A percentile compares a stretch with the other conserved stretches of the same genome.
Evolutionary conservation across 139 green algal genomes (phyloP).

Genomic region (Haematococcus lacustris): DNA sequence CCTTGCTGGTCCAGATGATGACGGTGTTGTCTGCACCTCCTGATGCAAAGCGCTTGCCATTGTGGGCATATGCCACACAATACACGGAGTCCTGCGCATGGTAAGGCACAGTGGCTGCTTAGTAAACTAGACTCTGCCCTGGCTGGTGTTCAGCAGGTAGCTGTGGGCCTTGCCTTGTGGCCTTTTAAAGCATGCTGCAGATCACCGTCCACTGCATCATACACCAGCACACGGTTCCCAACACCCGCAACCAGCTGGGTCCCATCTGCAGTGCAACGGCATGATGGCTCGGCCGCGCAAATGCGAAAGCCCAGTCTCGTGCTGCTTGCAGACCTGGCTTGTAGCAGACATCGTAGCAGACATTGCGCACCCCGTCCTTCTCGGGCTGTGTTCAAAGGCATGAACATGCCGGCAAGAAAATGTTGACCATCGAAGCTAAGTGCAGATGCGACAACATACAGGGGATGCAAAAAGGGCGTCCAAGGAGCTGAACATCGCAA

Average conservation of each 20-base stretch:
- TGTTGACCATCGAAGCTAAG: neutral
- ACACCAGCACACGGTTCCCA: conserved; percentile 67
- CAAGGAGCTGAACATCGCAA: neutral
- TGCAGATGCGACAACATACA: neutral
- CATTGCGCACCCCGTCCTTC: conserved; percentile 62
- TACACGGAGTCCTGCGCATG: conserved; percentile 65
- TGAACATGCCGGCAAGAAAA: neutral
- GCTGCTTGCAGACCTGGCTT: conserved; percentile 40
- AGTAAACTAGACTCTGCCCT: no score
- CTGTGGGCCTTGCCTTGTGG: conserved; percentile 47
- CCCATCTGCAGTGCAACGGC: conserved; percentile 69
- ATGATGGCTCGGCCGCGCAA: no score
- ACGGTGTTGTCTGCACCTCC: conserved; percentile 79
- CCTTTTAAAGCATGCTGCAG: conserved; percentile 69
- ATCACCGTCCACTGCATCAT: conserved; percentile 64
- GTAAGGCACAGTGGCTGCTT: no score
- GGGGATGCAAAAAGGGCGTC: neutral
- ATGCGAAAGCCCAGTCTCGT: neutral
- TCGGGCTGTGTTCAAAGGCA: conserved; percentile 45
- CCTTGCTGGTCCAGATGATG: conserved; percentile 84
- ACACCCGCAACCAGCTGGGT: conserved; percentile 64
- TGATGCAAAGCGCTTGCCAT: conserved; percentile 78
- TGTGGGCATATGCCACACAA: conserved; percentile 61
- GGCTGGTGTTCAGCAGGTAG: no score
- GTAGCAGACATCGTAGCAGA: conserved; percentile 74